Percentiles rank a stretch among this genome's conserved stretches.
phyloP scores from a whole-genome alignment of 257 asterid genomes.

The Nicotiana attenuata region DNA sequence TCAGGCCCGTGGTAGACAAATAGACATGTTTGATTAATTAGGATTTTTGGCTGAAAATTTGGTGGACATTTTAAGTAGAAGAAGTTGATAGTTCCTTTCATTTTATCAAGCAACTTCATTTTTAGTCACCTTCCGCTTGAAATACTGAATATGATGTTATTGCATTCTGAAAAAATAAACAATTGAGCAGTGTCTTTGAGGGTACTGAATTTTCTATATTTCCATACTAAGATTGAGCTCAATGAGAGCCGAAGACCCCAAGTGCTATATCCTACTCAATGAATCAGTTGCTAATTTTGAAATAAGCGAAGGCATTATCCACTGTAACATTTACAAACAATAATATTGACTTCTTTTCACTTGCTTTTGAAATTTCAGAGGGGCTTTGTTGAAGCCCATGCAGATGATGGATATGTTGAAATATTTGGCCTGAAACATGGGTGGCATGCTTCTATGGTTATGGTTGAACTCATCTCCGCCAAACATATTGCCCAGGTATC shows the following conservation, averaged over 20 bases:
- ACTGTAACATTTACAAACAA: background rate
- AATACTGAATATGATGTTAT: background rate
- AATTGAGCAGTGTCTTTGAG: background rate
- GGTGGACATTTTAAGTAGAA: too few species aligned
- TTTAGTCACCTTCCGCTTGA: background rate
- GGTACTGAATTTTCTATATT: background rate
- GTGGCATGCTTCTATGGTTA: conserved; percentile 97
- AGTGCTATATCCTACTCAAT: too few species aligned
- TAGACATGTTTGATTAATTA: background rate
- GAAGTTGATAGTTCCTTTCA: background rate
- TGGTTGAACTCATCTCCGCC: conserved; percentile 81
- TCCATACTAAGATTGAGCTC: background rate
- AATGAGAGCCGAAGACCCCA: background rate
- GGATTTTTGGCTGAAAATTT: background rate
- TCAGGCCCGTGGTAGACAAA: background rate
- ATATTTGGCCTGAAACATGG: conserved; percentile 84
- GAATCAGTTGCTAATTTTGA: too few species aligned
- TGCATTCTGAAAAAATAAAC: background rate
- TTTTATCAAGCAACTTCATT: background rate
- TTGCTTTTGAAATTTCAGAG: conserved; percentile 32
- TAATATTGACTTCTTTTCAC: background rate
- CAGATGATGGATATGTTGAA: conserved; percentile 75
- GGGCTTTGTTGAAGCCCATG: conserved; percentile 79
- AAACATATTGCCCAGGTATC: conserved; percentile 90
- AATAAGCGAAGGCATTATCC: background rate